Evolutionary conservation across 2,329 filamentous ascomycete genomes (phyloP), one percentile per base, ranked within the genome.

Genomic region (Colletotrichum plurivorum): DNA sequence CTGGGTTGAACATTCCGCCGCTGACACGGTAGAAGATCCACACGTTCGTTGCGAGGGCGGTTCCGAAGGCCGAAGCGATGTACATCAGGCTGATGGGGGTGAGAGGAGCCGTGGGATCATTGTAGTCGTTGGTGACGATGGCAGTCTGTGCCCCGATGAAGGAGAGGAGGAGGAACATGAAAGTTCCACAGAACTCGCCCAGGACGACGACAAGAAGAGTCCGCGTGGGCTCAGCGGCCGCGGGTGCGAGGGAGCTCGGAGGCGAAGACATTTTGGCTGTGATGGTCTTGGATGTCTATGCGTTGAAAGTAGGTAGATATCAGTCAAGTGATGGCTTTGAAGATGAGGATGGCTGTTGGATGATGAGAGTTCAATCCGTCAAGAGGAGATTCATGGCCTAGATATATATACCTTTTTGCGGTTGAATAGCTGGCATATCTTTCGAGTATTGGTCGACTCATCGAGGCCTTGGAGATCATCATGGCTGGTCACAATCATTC

Each of bases 21-120:
- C 82, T 85, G 25, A 89, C 81, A 53, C 87, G 83, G 73, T 83
- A 89, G 74, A 89, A 89, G 39, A 86, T 81, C 86, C 86, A 89
- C 16, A 87, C 86, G 62, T 85, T 88, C 69, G 86, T 82, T 43
- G 83, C 79, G 25, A 89, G 75, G 5, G 85, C 82, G 15, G 84
- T 76, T 41, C 85, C 85, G 65, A 88, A 88, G 48, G 81, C 79
- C 1, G 83, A 72, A 72, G 84, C 87, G 25, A 88, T 74, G 51
- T 88, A 75, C 73, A 58, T 74, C 70, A 64, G 79, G 79, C 66
- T 78, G 76, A 59, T 75, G 60, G 59, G 81, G 0, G 41, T n/a
- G 9, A 59, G 51, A 9, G 39, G 39, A 0, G 75, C 75, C 0
- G 63, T 58, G 1, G 58, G 43, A 22, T 61, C 49, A 3, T 43